These are phyloP conservation scores for Pythium periplocum DNA, from an alignment of 352 stramenopile genomes.

Conservation along the genomic window DNA sequence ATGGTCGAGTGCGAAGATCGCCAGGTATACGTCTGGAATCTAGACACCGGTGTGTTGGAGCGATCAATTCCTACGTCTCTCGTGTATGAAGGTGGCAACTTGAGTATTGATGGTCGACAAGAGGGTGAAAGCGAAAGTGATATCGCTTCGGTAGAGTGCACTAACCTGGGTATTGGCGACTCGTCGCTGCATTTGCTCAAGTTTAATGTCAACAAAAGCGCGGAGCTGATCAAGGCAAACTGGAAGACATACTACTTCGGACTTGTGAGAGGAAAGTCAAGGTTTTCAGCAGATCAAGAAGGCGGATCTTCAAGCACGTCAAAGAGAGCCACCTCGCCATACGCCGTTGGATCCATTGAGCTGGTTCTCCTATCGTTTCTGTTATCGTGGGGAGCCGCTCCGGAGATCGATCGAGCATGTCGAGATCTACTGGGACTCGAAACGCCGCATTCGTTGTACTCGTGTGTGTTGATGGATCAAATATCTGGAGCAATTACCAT, in stretches of 20 bases:
- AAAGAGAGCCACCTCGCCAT: constrained; percentile 26
- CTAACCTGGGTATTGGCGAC: constrained; percentile 48
- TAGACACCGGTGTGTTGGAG: constrained; percentile 72
- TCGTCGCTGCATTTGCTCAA: constrained; percentile 54
- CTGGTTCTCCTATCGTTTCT: constrained; percentile 65
- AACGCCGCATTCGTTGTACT: constrained; percentile 44
- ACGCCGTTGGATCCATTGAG: constrained; percentile 66
- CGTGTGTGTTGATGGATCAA: constrained; percentile 56
- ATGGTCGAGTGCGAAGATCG: constrained; percentile 65
- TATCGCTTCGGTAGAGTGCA: constrained; percentile 33
- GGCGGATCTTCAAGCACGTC: constrained; percentile 1
- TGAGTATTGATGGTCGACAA: constrained; percentile 7
- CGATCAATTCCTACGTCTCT: constrained; percentile 48
- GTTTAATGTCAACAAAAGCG: constrained; percentile 58
- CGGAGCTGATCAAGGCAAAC: constrained; percentile 60
- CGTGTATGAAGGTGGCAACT: constrained; percentile 43
- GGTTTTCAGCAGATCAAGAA: background rate
- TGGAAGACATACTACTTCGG: constrained; percentile 61
- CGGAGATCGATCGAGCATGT: constrained; percentile 65
- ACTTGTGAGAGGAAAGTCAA: constrained; percentile 6
- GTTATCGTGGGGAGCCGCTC: constrained; percentile 65
- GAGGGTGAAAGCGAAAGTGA: background rate
- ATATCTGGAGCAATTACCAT: constrained; percentile 59
- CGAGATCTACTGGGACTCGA: constrained; percentile 48
- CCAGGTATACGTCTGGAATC: constrained; percentile 79